Evolutionary conservation across 345 rosid species (phyloP).

Genomic region (Psidium friedrichsthalianum): DNA sequence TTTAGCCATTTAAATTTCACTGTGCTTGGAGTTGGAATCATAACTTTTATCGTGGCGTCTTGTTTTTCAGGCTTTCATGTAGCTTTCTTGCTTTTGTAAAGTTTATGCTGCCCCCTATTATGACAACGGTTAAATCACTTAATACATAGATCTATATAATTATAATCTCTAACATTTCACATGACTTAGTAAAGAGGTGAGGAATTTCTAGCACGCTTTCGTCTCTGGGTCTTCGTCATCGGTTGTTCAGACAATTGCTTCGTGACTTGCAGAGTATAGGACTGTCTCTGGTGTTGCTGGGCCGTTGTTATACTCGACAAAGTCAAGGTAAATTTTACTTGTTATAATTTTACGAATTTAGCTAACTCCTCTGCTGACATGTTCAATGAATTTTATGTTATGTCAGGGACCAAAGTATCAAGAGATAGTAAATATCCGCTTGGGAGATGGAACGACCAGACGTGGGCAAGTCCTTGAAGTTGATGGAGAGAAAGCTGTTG

Average conservation of each 20-base stretch:
- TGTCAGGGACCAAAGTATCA: conserved; percentile 91
- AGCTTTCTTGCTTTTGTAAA: background rate
- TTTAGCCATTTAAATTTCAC: background rate
- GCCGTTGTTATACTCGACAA: conserved; percentile 89
- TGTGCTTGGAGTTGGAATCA: background rate
- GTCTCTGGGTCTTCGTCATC: background rate
- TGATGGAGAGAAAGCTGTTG: conserved; percentile 96
- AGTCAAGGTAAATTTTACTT: conserved; percentile 49
- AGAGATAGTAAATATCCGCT: conserved; percentile 86
- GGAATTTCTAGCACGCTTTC: background rate
- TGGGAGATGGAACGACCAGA: conserved; percentile 84
- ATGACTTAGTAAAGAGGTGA: background rate
- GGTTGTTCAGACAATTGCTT: background rate
- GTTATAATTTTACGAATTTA: background rate
- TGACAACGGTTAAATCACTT: background rate
- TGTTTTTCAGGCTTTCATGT: background rate
- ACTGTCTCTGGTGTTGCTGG: conserved; percentile 99
- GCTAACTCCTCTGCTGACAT: background rate
- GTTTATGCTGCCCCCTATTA: background rate
- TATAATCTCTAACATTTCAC: background rate
- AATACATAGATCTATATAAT: background rate
- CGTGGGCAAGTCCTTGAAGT: conserved; percentile 98
- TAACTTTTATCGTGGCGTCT: background rate
- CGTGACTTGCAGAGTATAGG: conserved; percentile 55
- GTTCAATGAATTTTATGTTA: background rate